Percentiles rank a stretch among this genome's conserved stretches.
Evolutionary conservation across 2,329 filamentous ascomycete species (phyloP).

Genomic region (Trichoderma atroviride): DNA sequence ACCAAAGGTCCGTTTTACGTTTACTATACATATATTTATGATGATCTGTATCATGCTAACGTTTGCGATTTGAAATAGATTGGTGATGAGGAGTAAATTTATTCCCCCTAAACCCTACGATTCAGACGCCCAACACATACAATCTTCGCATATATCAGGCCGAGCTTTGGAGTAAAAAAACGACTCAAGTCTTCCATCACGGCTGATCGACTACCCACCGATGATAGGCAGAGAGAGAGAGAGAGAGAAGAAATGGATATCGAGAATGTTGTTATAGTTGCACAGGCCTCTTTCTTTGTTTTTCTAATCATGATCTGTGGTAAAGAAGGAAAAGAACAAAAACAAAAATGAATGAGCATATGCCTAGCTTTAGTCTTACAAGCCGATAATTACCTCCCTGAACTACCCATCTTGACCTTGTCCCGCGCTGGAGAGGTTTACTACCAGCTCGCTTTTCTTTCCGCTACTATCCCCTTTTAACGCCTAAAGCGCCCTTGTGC

Average conservation of each 20-base stretch:
- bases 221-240: neutral
- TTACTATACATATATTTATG: neutral
- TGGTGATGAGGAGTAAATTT: slow-evolving; percentile 46
- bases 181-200: neutral
- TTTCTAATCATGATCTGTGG: slow-evolving; percentile 25
- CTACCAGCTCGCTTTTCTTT: neutral
- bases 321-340: slow-evolving; percentile 24
- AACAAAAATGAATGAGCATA: slow-evolving; percentile 6
- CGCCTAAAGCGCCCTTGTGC: neutral
- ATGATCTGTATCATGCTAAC: neutral
- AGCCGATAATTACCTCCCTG: slow-evolving; percentile 18
- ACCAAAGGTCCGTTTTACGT: slow-evolving; percentile 73
- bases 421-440: neutral
- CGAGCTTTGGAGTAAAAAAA: slow-evolving; percentile 16
- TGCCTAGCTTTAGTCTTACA: slow-evolving; percentile 19
- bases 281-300: slow-evolving; percentile 5
- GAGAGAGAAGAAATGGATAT: slow-evolving; percentile 23
- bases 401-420: neutral
- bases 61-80: slow-evolving; percentile 34
- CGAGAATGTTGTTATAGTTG: slow-evolving; percentile 11
- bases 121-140: neutral
- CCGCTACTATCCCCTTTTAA: neutral
- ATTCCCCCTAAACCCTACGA: neutral
- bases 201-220: neutral
- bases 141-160: neutral